phyloP scores from a whole-genome alignment of 345 rosid species.

The Erucastrum elatum region DNA sequence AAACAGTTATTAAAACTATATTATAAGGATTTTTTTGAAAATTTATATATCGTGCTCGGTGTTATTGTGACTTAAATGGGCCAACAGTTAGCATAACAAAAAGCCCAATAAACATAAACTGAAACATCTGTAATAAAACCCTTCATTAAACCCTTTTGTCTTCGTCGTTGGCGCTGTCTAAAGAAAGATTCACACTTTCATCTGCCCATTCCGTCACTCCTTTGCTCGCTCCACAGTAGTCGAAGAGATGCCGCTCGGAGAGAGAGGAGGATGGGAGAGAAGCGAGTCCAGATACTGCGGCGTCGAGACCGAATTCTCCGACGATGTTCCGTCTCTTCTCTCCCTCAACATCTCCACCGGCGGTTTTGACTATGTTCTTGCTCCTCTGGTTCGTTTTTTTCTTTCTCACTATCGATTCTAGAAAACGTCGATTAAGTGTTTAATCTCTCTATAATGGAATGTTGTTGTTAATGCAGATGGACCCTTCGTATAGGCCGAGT shows the following conservation, averaged over 20 bases:
- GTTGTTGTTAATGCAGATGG: conserved; percentile 52
- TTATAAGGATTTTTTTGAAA: no score
- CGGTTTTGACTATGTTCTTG: conserved; percentile 80
- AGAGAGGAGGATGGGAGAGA: conserved; percentile 73
- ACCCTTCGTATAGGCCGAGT: conserved; percentile 86
- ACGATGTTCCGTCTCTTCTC: conserved; percentile 73
- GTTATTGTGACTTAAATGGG: background rate
- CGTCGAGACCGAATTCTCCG: conserved; percentile 74
- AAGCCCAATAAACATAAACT: conserved; percentile 16
- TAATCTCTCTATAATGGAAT: background rate
- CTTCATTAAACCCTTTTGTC: conserved; percentile 22
- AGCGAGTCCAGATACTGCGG: conserved; percentile 93
- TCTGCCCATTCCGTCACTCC: conserved; percentile 5
- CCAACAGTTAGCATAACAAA: background rate
- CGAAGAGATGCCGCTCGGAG: conserved; percentile 77
- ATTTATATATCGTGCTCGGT: background rate
- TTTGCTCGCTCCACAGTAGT: conserved; percentile 5
- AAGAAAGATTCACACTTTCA: background rate
- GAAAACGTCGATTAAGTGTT: background rate
- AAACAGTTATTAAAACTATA: no score
- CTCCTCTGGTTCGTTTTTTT: conserved; percentile 61
- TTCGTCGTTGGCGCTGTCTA: conserved; percentile 19
- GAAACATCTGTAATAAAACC: conserved; percentile 14
- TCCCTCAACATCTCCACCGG: conserved; percentile 62
- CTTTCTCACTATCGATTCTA: background rate